These are phyloP conservation scores for Tausonia pullulans DNA, from an alignment of 1,284 basidiomycete genomes.

Conservation along the genomic window DNA sequence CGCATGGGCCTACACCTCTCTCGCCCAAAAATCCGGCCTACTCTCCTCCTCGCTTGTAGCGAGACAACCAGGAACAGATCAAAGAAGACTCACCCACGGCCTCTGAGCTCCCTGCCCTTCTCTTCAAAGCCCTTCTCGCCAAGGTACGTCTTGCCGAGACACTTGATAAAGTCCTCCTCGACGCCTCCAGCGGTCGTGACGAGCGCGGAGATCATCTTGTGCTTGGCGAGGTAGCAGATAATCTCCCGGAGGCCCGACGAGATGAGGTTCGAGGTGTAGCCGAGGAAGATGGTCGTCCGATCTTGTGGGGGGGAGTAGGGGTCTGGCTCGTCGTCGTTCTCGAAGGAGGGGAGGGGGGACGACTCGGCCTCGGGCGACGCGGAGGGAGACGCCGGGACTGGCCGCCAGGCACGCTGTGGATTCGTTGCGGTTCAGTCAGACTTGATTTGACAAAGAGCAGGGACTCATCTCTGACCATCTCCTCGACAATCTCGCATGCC, in stretches of 20 bases:
- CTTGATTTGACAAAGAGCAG: not conserved
- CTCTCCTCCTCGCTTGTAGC: no score
- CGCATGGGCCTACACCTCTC: no score
- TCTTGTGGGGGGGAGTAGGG: slow-evolving; percentile 13
- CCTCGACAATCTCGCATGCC: slow-evolving; percentile 49
- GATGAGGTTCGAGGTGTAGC: slow-evolving; percentile 97
- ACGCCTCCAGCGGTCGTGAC: slow-evolving; percentile 98
- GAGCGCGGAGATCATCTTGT: slow-evolving; percentile 78
- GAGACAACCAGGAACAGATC: not conserved
- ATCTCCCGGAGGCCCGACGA: slow-evolving; percentile 94
- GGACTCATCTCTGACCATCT: slow-evolving; percentile 28
- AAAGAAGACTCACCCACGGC: slow-evolving; percentile 45
- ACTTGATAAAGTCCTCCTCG: slow-evolving; percentile 99
- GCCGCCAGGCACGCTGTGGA: slow-evolving; percentile 16
- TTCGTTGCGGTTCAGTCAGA: no score
- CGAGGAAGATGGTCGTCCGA: slow-evolving; percentile 66
- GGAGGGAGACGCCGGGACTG: not conserved
- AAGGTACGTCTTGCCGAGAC: slow-evolving; percentile 87
- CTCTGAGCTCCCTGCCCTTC: slow-evolving; percentile 76
- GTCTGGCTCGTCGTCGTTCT: not conserved
- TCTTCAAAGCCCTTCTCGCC: slow-evolving; percentile 73
- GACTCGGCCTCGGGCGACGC: not conserved
- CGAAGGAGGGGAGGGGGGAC: not conserved
- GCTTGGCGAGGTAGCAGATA: slow-evolving; percentile 83
- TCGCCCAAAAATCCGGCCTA: no score